A percentile compares a stretch with the other conserved stretches of the same genome.
These are phyloP conservation scores for Sugiyamaella xylanicola DNA, from an alignment of 1,139 yeast species.

Conservation along the genomic window DNA sequence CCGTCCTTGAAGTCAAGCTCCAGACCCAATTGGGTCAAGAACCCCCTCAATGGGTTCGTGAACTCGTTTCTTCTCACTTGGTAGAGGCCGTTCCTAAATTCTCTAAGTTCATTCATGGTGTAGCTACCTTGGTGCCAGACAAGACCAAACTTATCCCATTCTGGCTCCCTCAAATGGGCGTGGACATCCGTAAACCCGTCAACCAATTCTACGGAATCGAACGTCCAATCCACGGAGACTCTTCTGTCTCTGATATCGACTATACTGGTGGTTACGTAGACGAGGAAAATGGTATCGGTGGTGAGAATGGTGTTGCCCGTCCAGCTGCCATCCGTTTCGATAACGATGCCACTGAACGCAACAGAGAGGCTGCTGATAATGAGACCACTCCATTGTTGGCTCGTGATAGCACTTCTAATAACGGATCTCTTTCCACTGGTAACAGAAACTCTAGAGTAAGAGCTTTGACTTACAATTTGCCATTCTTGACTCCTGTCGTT, in stretches of 20 bases:
- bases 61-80: slow-evolving; percentile 83
- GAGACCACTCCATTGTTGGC: slow-evolving; percentile 38
- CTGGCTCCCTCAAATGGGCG: slow-evolving; percentile 98
- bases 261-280: slow-evolving; percentile 47
- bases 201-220: slow-evolving; percentile 65
- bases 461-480: slow-evolving; percentile 22
- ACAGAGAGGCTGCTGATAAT: slow-evolving; percentile 29
- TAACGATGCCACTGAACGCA: slow-evolving; percentile 31
- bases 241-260: slow-evolving; percentile 40
- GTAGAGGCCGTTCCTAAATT: slow-evolving; percentile 98
- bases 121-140: slow-evolving; percentile 84
- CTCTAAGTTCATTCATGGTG: slow-evolving; percentile 95
- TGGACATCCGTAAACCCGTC: slow-evolving; percentile 90
- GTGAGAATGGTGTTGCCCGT: slow-evolving; percentile 21
- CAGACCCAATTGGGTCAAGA: slow-evolving; percentile 98
- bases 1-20: slow-evolving; percentile 92
- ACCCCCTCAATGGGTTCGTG: slow-evolving; percentile 97
- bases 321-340: slow-evolving; percentile 33
- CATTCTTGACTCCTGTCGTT: slow-evolving; percentile 23
- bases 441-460: slow-evolving; percentile 5
- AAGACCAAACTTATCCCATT: slow-evolving; percentile 83
- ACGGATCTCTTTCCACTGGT: slow-evolving; percentile 5
- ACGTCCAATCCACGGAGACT: slow-evolving; percentile 53
- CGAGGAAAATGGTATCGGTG: slow-evolving; percentile 30
- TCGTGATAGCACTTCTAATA: slow-evolving; percentile 20